These are phyloP conservation scores for Neonectria ditissima DNA, from an alignment of 2,329 filamentous ascomycete species.

Conservation along the genomic window DNA sequence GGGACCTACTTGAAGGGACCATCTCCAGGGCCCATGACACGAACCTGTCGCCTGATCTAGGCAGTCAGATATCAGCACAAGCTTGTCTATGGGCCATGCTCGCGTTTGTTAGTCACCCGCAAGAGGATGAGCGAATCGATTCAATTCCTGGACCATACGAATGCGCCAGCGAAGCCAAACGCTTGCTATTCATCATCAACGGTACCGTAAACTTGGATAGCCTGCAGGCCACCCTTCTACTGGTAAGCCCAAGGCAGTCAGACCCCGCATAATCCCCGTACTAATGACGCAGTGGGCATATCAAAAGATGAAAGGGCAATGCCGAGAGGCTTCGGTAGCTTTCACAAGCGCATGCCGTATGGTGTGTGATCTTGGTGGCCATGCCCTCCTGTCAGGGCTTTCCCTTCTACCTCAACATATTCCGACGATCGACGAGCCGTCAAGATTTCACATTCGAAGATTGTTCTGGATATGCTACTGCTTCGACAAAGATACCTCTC, in stretches of 20 bases:
- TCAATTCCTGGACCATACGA: background rate
- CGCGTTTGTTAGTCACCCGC: background rate
- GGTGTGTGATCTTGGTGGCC: slow-evolving; percentile 8
- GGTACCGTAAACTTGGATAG: background rate
- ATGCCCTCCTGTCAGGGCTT: background rate
- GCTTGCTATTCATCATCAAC: background rate
- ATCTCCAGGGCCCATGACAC: background rate
- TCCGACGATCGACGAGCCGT: background rate
- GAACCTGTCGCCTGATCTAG: background rate
- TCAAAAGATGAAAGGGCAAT: slow-evolving; percentile 8
- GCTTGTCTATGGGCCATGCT: slow-evolving; percentile 7
- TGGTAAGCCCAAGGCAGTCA: background rate
- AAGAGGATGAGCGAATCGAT: background rate
- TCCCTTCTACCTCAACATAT: background rate
- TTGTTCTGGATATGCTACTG: slow-evolving; percentile 12
- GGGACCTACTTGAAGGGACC: slow-evolving; percentile 1
- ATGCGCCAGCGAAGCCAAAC: slow-evolving; percentile 4
- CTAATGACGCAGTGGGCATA: background rate
- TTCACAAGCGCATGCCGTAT: slow-evolving; percentile 7
- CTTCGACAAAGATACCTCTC: slow-evolving; percentile 6
- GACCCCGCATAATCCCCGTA: background rate
- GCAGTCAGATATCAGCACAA: background rate
- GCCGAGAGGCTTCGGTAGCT: slow-evolving; percentile 1
- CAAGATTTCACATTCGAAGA: slow-evolving; percentile 6
- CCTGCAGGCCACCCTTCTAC: background rate